Conservation (phyloP, 148 eudicot genomes). For the Dianthus caryophyllus region DNA sequence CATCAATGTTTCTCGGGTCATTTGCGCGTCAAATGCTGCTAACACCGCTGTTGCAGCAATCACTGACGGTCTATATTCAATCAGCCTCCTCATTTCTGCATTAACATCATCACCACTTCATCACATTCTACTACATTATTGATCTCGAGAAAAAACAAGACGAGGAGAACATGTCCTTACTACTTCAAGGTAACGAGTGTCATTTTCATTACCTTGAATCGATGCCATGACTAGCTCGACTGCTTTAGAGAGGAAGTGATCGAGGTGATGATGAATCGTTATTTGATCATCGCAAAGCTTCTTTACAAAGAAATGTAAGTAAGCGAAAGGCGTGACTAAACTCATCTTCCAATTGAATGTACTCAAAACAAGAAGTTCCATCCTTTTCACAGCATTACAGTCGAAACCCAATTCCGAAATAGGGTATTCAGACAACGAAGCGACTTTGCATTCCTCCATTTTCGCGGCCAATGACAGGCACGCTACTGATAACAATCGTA, state of each 20-base stretch:
- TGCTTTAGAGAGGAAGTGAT: conserved; percentile 25
- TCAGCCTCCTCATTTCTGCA: conserved; percentile 44
- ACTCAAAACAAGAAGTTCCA: conserved; percentile 48
- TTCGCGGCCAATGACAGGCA: conserved; percentile 68
- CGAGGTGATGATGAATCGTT: not conserved
- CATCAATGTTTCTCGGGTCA: conserved; percentile 32
- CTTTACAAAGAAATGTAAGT: conserved; percentile 31
- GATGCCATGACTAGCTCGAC: conserved; percentile 34
- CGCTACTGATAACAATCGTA: conserved; percentile 45
- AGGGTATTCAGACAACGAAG: conserved; percentile 29
- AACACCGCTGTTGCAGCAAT: conserved; percentile 55
- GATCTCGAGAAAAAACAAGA: not conserved
- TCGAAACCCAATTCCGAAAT: conserved; percentile 24
- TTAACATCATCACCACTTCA: conserved; percentile 7
- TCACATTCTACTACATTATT: not conserved
- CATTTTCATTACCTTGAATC: conserved; percentile 31
- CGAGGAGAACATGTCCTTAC: too few species aligned
- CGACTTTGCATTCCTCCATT: conserved; percentile 42
- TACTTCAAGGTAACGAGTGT: not conserved
- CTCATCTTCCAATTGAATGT: conserved; percentile 50
- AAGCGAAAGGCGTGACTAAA: conserved; percentile 50
- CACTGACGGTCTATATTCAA: conserved; percentile 42
- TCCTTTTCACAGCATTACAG: conserved; percentile 27
- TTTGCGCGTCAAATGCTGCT: conserved; percentile 41
- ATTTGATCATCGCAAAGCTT: conserved; percentile 32